Percentiles rank a stretch among this genome's conserved stretches.
These are phyloP conservation scores for Plasmopara halstedii DNA, from an alignment of 352 stramenopile species.

Conservation along the genomic window DNA sequence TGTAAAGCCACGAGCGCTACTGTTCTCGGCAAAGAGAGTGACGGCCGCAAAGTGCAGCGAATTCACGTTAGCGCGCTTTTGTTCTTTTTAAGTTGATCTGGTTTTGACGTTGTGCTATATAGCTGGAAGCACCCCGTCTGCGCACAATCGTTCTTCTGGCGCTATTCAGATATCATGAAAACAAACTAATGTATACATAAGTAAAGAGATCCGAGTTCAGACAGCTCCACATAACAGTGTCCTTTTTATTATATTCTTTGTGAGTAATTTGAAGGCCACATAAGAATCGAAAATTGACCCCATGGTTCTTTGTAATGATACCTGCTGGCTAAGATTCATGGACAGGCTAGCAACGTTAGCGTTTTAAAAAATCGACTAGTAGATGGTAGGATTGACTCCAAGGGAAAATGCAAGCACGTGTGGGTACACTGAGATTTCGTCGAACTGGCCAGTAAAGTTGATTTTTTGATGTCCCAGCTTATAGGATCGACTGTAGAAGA, in stretches of 20 bases:
- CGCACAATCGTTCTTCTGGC: conserved; percentile 10
- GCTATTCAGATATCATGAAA: conserved; percentile 1
- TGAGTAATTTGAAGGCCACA: not conserved
- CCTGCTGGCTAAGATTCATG: conserved; percentile 8
- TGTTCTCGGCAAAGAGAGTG: conserved; percentile 18
- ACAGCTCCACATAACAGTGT: not conserved
- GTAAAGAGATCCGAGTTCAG: conserved; percentile 5
- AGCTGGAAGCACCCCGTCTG: conserved; percentile 6
- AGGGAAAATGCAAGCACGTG: not conserved
- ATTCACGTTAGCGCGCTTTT: conserved; percentile 1
- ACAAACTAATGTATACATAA: conserved; percentile 2
- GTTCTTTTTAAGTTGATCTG: conserved; percentile 17
- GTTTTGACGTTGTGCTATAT: conserved; percentile 20
- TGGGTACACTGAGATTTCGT: not conserved
- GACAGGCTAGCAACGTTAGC: conserved; percentile 17
- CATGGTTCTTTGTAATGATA: not conserved
- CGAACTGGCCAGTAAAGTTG: too few species aligned
- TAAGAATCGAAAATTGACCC: not conserved
- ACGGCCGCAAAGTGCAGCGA: conserved; percentile 4
- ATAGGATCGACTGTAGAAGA: too few species aligned
- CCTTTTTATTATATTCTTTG: not conserved
- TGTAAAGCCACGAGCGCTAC: not conserved
- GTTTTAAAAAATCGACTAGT: conserved; percentile 1
- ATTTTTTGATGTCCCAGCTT: too few species aligned
- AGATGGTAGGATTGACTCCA: too few species aligned